phyloP scores from a whole-genome alignment of 257 asterid genomes.

The Forsythia viridissima region DNA sequence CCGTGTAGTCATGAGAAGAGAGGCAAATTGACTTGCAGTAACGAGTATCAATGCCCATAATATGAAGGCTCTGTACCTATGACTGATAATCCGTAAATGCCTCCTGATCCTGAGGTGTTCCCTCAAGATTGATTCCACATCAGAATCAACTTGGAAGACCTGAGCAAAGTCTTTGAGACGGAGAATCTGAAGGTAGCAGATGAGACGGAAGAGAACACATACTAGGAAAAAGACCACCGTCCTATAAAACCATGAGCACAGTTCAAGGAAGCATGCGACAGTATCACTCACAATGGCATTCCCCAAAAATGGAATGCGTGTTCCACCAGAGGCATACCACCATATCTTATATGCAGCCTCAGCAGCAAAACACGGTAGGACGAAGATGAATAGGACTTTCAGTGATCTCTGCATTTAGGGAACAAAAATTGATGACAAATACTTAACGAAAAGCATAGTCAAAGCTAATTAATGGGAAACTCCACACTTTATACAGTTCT shows the following conservation, averaged over 20 bases:
- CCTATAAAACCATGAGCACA: conserved; percentile 92
- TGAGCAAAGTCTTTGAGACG: conserved; percentile 80
- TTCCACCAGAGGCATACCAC: conserved; percentile 92
- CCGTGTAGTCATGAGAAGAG: conserved; percentile 81
- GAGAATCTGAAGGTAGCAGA: conserved; percentile 90
- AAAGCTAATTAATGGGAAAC: neutral
- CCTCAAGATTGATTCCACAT: conserved; percentile 69
- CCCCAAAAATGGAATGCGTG: conserved; percentile 80
- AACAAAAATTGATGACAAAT: conserved; percentile 5
- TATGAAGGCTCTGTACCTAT: conserved; percentile 74
- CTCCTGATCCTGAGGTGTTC: conserved; percentile 89
- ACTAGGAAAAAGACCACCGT: conserved; percentile 83
- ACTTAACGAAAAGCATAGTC: neutral
- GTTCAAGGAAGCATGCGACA: conserved; percentile 79
- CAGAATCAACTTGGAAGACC: conserved; percentile 68
- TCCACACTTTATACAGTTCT: neutral
- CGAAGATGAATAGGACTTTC: conserved; percentile 73
- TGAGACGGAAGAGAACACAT: conserved; percentile 81
- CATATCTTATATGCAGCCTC: conserved; percentile 79
- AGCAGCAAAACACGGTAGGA: conserved; percentile 82
- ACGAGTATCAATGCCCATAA: conserved; percentile 63
- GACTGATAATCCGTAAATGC: conserved; percentile 84
- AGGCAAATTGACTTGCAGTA: conserved; percentile 82
- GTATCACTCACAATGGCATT: conserved; percentile 69
- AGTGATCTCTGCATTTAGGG: conserved; percentile 65